Evolutionary conservation across 129 eudicot species (phyloP).

Genomic region (Erigeron canadensis): DNA sequence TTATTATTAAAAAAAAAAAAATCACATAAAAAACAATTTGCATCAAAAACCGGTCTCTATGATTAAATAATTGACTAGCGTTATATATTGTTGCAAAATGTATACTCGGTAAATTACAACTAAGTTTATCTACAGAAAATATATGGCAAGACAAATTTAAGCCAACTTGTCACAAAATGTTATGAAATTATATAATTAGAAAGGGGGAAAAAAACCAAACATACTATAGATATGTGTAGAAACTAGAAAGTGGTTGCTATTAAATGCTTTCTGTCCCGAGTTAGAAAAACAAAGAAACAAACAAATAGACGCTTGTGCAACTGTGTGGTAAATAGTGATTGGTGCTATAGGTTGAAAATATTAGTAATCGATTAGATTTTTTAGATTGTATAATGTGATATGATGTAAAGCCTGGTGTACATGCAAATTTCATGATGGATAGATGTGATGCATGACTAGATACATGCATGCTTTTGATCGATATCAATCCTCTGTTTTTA

Average conservation of each 20-base stretch:
- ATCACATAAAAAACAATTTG: too few species aligned
- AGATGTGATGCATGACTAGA: slow-evolving; percentile 34
- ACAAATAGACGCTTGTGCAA: slow-evolving; percentile 21
- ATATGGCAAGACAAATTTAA: too few species aligned
- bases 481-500: not conserved
- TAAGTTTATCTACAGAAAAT: too few species aligned
- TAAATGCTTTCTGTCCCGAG: slow-evolving; percentile 5
- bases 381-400: slow-evolving; percentile 28
- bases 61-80: too few species aligned
- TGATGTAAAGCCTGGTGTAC: slow-evolving; percentile 37
- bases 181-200: too few species aligned
- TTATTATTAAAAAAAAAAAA: too few species aligned
- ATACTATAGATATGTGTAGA: not conserved
- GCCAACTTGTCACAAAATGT: too few species aligned
- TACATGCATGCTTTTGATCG: slow-evolving; percentile 39
- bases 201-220: too few species aligned
- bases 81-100: too few species aligned
- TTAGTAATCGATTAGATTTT: slow-evolving; percentile 25
- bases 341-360: slow-evolving; percentile 22
- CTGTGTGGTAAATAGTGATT: slow-evolving; percentile 18
- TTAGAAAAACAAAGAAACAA: not conserved
- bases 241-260: not conserved
- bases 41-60: too few species aligned
- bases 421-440: slow-evolving; percentile 35
- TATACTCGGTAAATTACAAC: too few species aligned